Evolutionary conservation across 2,329 filamentous ascomycete species (phyloP), one percentile per base, ranked within the genome.

Genomic region (Monilinia polystroma): DNA sequence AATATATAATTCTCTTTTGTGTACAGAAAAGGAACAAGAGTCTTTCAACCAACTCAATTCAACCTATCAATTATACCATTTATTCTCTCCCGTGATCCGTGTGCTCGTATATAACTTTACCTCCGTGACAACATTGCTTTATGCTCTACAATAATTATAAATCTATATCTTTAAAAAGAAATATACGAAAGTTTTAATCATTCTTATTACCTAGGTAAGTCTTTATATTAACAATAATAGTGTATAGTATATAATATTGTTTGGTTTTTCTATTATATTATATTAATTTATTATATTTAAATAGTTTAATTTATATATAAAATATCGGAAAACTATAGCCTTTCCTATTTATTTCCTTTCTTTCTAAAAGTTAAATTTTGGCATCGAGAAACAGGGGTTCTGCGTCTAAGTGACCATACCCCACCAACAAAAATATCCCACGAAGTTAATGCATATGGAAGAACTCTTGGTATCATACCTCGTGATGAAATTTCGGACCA

Each of bases 361-460:
- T 12, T 20, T 23, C 23, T 23, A 23, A 23, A 23, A 23, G 23
- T 23, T 23, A 1, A 23, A 23, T 23, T 73, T 5, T 72, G 69
- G 68, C 69, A 68, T 59, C 32, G 29, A 18, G 60, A 68, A 14
- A 64, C 62, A 29, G 70, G 70, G 6, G 66, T 68, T 8, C 64
- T 72, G 64, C 56, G 55, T 45, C 65, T 71, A 64, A 72, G 70
- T 60, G 68, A 72, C 45, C 56, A 38, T 3, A 55, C 64, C 29
- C 62, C 67, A 20, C 52, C 63, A 16, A 67, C 58, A 23, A 70
- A 68, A 2, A 57, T 72, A 32, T 70, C 67, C 45, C 71, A 73
- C 51, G 71, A 72, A 49, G 68, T 72, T 23, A 71, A 72, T 26
- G 67, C 68, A 41, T 73, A 72, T 16, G 67, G 63, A 4, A 64